phyloP scores from a whole-genome alignment of 192 early-diverging fungal species.

The Dissophora ornata region DNA sequence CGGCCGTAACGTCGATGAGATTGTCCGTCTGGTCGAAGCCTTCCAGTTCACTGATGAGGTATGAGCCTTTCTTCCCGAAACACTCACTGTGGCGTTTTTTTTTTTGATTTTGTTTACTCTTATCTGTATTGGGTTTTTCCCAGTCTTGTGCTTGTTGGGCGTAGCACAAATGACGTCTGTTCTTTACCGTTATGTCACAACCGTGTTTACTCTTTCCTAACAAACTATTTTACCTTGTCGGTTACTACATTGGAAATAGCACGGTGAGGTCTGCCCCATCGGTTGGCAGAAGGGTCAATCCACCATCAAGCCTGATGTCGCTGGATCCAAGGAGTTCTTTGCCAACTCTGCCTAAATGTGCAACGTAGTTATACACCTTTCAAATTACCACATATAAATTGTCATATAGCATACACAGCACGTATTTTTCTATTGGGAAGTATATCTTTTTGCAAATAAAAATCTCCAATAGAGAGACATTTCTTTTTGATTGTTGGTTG shows the following conservation, averaged over 20 bases:
- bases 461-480: not conserved
- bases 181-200: too few relatives aligned
- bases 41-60: conserved; percentile 92
- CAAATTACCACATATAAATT: not conserved
- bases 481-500: too few relatives aligned
- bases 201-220: too few relatives aligned
- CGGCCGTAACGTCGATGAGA: conserved; percentile 88
- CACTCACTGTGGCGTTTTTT: too few relatives aligned
- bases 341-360: conserved; percentile 50
- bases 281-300: conserved; percentile 83
- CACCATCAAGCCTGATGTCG: conserved; percentile 55
- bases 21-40: conserved; percentile 89
- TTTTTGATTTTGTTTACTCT: too few relatives aligned
- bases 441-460: conserved; percentile 2
- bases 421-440: not conserved
- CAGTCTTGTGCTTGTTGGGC: conserved; percentile 25
- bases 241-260: conserved; percentile 15
- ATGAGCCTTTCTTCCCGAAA: conserved; percentile 3
- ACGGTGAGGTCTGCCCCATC: conserved; percentile 86
- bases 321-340: conserved; percentile 56
- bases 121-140: not conserved
- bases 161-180: too few relatives aligned
- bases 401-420: conserved; percentile 5
- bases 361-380: too few relatives aligned
- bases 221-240: not conserved